These are phyloP conservation scores for Apiotrichum mycotoxinovorans DNA, from an alignment of 1,284 basidiomycete species.

Conservation along the genomic window DNA sequence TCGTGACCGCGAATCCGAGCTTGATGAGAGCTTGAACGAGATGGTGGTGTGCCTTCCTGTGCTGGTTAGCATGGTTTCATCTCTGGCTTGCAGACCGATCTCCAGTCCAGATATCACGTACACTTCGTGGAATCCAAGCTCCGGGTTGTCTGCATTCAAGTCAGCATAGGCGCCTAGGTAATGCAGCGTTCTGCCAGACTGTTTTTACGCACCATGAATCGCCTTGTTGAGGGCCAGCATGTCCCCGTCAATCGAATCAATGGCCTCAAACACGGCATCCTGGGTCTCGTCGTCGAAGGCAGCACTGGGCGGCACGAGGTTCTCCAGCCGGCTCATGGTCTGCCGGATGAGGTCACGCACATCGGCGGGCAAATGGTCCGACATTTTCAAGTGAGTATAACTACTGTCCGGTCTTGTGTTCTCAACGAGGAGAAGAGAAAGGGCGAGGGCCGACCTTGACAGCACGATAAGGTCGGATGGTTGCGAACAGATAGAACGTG, in stretches of 20 bases:
- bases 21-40: constrained; percentile 22
- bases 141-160: constrained; percentile 26
- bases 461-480: too few relatives aligned
- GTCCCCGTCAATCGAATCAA: constrained; percentile 58
- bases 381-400: neutral
- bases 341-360: constrained; percentile 22
- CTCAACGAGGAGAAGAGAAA: too few relatives aligned
- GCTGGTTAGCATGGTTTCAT: neutral
- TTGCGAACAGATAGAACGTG: too few relatives aligned
- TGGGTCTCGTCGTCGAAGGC: constrained; percentile 26
- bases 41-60: constrained; percentile 25
- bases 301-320: constrained; percentile 18
- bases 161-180: neutral
- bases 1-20: constrained; percentile 28
- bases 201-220: constrained; percentile 54
- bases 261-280: constrained; percentile 44
- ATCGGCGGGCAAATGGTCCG: constrained; percentile 12
- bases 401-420: neutral
- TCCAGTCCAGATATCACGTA: constrained; percentile 4
- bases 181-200: neutral
- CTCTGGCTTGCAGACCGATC: neutral
- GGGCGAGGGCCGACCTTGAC: too few relatives aligned
- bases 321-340: constrained; percentile 21
- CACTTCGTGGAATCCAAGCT: constrained; percentile 33
- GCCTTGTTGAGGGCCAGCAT: constrained; percentile 62